Evolutionary conservation across 2,329 filamentous ascomycete species (phyloP), one percentile per base, ranked within the genome.

Genomic region (Epichloe sibirici): DNA sequence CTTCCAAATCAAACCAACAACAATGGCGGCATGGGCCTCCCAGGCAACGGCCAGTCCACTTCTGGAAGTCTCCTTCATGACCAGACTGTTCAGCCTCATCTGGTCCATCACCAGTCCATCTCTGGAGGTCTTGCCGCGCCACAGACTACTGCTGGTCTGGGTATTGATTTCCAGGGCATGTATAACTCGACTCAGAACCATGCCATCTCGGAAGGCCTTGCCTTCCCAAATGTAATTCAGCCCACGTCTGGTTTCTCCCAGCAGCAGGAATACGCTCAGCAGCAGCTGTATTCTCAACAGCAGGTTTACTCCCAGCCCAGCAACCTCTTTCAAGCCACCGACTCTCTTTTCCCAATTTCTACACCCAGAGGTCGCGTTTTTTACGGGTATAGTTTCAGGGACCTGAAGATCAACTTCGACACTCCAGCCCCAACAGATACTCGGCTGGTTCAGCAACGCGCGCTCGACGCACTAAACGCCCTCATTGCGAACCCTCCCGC

Each of bases 401-500:
- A 51, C 38, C 34, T 51, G 12, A 51, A 45, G 42, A 45, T 51
- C 42, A 15, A 39, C 15, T 45, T 51, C 17, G 49, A 21, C 7
- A 11, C 2, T 7, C 9, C 49, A 23, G 21, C 28, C 5, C 15
- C 15, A 9, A 21, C 9, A 28, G 49, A 51, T 25, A n/a, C 9
- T 39, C 34, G 34, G 28, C 21, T 39, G 34, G 23, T 23, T 13
- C 13, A 45, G 34, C 1, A 17, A 11, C 42, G 21, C 5, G 49
- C n/a, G 7, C 17, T 51, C 21, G 13, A 3, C 13, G 40, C 31
- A 28, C 42, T 51, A 11, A 21, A 45, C 5, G 8, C 15, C 15
- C 42, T 39, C 11, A 17, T 25, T 3, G 17, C 17, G 7, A 51
- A 51, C 5, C 63, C 63, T 4, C 64, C 69, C 0, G 54, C 61